These are phyloP conservation scores for Oenanthe sinensis DNA, from an alignment of 129 eudicot genomes.

Conservation along the genomic window DNA sequence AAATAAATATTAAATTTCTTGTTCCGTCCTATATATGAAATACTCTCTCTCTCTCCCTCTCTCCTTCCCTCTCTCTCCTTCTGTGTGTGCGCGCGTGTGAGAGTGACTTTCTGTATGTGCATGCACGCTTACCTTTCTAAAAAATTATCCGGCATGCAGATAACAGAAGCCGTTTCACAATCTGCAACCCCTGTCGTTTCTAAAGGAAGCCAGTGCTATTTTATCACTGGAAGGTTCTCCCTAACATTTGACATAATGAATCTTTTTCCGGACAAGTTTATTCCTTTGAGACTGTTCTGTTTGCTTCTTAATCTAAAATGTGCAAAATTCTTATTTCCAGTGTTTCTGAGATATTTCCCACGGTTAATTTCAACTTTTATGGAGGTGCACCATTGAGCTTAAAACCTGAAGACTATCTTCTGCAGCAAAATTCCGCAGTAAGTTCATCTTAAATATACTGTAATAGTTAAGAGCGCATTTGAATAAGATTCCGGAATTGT, in stretches of 20 bases:
- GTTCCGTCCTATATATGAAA: background rate
- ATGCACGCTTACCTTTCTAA: background rate
- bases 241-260: background rate
- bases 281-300: background rate
- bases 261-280: conserved; percentile 1
- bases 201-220: conserved; percentile 65
- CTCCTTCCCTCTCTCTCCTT: background rate
- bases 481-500: background rate
- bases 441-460: conserved; percentile 11
- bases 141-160: conserved; percentile 33
- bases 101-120: background rate
- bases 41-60: background rate
- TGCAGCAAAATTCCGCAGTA: conserved; percentile 69
- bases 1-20: background rate
- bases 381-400: conserved; percentile 80
- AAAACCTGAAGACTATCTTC: conserved; percentile 75
- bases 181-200: conserved; percentile 56
- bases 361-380: conserved; percentile 72
- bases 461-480: background rate
- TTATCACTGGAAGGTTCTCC: conserved; percentile 57
- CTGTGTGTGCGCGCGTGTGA: background rate
- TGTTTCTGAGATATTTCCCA: conserved; percentile 62
- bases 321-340: conserved; percentile 26
- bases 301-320: background rate
- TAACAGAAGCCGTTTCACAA: conserved; percentile 44